Evolutionary conservation across 129 eudicot species (phyloP).

Genomic region (Helianthus tuberosus): DNA sequence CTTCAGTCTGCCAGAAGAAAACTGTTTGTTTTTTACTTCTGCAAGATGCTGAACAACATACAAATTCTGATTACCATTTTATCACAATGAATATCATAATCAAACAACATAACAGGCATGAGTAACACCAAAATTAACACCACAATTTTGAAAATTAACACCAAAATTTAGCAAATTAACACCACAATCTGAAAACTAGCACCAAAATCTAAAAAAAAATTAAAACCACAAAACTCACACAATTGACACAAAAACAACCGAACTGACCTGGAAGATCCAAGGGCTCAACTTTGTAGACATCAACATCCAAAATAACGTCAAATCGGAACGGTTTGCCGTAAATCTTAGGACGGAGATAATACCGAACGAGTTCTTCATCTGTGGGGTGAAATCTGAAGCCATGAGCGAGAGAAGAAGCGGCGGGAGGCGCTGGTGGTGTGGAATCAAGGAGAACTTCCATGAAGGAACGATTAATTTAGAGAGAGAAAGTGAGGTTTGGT

Average conservation of each 20-base stretch:
- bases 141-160: too few species aligned
- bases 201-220: too few species aligned
- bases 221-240: not conserved
- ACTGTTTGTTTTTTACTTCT: too few species aligned
- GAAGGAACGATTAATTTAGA: not conserved
- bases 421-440: conserved; percentile 42
- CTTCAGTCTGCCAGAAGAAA: too few species aligned
- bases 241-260: not conserved
- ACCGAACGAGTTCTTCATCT: conserved; percentile 81
- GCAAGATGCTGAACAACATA: too few species aligned
- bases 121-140: too few species aligned
- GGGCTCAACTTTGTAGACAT: conserved; percentile 82
- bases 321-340: conserved; percentile 58
- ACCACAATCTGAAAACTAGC: too few species aligned
- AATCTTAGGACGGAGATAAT: conserved; percentile 75
- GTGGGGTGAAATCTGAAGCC: conserved; percentile 94
- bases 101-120: too few species aligned
- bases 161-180: too few species aligned
- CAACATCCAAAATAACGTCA: conserved; percentile 75
- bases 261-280: conserved; percentile 86
- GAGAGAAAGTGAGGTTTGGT: not conserved
- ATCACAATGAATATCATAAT: too few species aligned
- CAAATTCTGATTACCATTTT: too few species aligned
- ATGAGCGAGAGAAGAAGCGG: conserved; percentile 56
- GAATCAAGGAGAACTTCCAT: conserved; percentile 45